Evolutionary conservation across 129 eudicot species (phyloP).

Genomic region (sunflower (Helianthus annuus)): DNA sequence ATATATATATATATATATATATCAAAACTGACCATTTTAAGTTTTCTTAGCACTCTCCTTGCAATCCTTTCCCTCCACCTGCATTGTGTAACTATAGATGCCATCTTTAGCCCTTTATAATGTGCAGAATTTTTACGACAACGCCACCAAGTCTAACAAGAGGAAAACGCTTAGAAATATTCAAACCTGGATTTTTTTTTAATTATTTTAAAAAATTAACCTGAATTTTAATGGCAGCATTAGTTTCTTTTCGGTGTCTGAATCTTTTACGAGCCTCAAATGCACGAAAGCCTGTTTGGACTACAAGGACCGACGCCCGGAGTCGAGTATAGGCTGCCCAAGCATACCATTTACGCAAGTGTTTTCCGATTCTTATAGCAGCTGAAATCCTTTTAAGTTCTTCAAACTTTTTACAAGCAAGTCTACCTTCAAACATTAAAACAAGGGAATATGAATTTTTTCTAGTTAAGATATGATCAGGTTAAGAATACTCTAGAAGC

Average conservation of each 20-base stretch:
- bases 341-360: conserved; percentile 59
- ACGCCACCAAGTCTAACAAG: conserved; percentile 78
- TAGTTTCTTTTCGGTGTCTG: conserved; percentile 58
- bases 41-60: conserved; percentile 70
- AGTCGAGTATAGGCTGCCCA: conserved; percentile 64
- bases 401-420: conserved; percentile 58
- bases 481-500: conserved; percentile 15
- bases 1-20: too few relatives aligned
- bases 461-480: conserved; percentile 4
- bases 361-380: conserved; percentile 65
- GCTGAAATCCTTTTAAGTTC: conserved; percentile 64
- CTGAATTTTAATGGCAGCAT: conserved; percentile 85
- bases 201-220: conserved; percentile 24
- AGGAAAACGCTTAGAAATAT: neutral
- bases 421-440: conserved; percentile 47
- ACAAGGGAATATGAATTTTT: neutral
- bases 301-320: conserved; percentile 56
- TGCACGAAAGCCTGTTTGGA: conserved; percentile 78
- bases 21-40: conserved; percentile 63
- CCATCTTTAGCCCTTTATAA: conserved; percentile 69
- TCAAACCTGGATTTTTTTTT: neutral
- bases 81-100: conserved; percentile 75
- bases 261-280: conserved; percentile 70
- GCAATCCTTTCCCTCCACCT: conserved; percentile 88
- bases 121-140: conserved; percentile 65